Base-by-base conservation (phyloP, 805 yeast genomes). In the Metschnikowia dekortorum region DNA sequence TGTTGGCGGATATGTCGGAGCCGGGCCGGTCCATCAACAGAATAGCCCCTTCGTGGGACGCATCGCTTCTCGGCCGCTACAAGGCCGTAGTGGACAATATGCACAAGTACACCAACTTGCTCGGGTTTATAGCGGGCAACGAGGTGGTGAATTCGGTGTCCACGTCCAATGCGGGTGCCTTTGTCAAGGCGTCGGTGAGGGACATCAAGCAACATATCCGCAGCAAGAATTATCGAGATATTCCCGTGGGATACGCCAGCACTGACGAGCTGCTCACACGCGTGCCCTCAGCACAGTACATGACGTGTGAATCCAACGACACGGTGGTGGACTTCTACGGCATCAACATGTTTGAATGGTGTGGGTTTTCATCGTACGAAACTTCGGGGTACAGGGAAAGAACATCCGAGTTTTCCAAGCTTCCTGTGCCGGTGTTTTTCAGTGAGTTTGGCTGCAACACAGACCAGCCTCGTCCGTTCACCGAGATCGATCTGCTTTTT, bases 211-310 rank as follows among this genome's bases (percentile, higher is more conserved):
- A 39, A 9, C 63, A 71, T 48, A 70, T 71, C 26, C 53, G 46
- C 3, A 33, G 47, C 14, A 63, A 62, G 45, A 55, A 61, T 4
- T 68, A 67, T 56, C 59, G 76, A 46, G 30, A 52, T 3, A 63
- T 73, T 14, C 76, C 79, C 0, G 60, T 75, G 13, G 81, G 80
- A 1, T 70, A 69, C 51, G 69, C 75, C 29, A 62, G 70, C 18
- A 68, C 68, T 51, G 75, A 71, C 53, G 73, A 69, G 56, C 59
- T 69, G 8, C 59, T 55, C 13, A 68, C 65, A 10, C 57, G 74
- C 36, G 48, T 53, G 42, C 49, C 53, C 33, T 44, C 68, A 6
- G 61, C 73, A 31, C 55, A 63, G 40, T 71, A 69, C 55, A 64
- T 69, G 45, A 63, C 61, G 37, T 71, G 74, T 53, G 44, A 39